These are phyloP conservation scores for Paramecium pentaurelia DNA, from an alignment of 73 alveolate genomes.

Conservation along the genomic window DNA sequence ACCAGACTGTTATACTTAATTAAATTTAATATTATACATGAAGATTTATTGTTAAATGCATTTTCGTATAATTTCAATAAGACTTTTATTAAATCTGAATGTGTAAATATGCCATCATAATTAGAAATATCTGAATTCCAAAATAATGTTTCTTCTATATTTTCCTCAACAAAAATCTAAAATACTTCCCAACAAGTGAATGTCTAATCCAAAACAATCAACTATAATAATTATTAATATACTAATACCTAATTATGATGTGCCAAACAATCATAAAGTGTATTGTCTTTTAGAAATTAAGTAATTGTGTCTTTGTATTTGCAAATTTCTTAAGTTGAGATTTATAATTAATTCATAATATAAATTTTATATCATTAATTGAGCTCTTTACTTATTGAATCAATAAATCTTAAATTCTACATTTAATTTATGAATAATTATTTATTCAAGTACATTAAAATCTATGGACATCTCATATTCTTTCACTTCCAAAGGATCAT, in stretches of 20 bases:
- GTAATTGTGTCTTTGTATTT: slow-evolving; percentile 30
- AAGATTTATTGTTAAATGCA: neutral
- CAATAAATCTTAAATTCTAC: neutral
- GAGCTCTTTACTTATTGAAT: neutral
- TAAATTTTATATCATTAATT: neutral
- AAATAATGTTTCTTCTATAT: neutral
- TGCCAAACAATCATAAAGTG: slow-evolving; percentile 37
- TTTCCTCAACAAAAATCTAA: neutral
- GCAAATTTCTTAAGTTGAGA: neutral
- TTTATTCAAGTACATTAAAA: neutral
- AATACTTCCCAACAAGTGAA: slow-evolving; percentile 40
- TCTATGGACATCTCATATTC: neutral
- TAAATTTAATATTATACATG: neutral
- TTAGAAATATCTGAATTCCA: slow-evolving; percentile 20
- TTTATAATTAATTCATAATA: neutral
- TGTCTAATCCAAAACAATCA: neutral
- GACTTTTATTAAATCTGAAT: slow-evolving; percentile 6
- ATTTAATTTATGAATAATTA: neutral
- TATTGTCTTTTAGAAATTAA: slow-evolving; percentile 12
- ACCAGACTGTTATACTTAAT: neutral
- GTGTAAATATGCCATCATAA: slow-evolving; percentile 45
- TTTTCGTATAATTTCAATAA: neutral
- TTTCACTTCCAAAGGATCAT: neutral
- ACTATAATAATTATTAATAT: neutral
- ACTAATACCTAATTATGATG: neutral